Evolutionary conservation across 2,329 filamentous ascomycete species (phyloP), one percentile per base, ranked within the genome.

Genomic region (Meredithiella fracta): DNA sequence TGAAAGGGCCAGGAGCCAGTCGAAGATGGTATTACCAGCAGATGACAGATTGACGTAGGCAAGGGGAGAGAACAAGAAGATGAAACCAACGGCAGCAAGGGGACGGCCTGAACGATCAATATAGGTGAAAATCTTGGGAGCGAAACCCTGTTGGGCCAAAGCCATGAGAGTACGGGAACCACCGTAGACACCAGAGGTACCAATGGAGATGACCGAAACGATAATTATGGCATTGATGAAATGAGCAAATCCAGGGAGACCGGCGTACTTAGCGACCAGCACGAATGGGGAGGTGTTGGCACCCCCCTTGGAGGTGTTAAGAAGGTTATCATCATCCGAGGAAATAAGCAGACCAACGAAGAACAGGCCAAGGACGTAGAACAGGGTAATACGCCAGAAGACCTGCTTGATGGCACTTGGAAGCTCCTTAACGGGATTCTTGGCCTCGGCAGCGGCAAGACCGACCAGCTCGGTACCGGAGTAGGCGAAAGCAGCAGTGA

Each of bases 351-450:
- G 65, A 7, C 73, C 72, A 52, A 75, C 68, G 44, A 74, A 71
- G 57, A 71, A 71, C n/a, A 75, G 68, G 42, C 72, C 72, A 0
- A 76, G 60, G 40, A 75, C 64, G 60, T 75, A 76, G 62, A 75
- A 75, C 44, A 74, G 64, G n/a, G 70, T 72, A 60, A 75, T 73
- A 64, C 73, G 71, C 72, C 72, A 74, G 62, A 74, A 75, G 31
- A 75, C 84, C 67, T 91, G 86, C 71, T 89, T 91, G 63, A 89
- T 80, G 1, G 87, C 86, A 22, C 80, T 82, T 0, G 87, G 87
- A 0, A 94, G 74, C 0, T 82, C 78, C 65, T 85, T 80, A 60
- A 79, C 75, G 0, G 83, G 83, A 63, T 85, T 84, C 3, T 65
- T 68, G 0, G 81, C 78, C 67, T 86, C 83, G 11, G 82, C 83